Evolutionary conservation across 371 early-diverging fungal genomes (phyloP).

Genomic region (Apophysomyces elegans): DNA sequence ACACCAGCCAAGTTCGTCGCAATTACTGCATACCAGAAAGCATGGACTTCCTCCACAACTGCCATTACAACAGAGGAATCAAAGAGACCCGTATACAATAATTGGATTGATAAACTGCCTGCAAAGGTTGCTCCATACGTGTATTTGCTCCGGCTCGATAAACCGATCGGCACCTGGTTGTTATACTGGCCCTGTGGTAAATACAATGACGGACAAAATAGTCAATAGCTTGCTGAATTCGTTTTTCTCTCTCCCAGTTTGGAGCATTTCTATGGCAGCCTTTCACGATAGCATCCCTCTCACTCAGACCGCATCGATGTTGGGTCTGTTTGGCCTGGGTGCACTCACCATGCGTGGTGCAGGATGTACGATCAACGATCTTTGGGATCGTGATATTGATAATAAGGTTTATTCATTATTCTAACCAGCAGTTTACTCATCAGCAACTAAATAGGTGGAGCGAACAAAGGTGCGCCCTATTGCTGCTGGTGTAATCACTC

Average conservation of each 20-base stretch:
- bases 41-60: neutral
- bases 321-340: conserved; percentile 88
- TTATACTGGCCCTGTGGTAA: conserved; percentile 89
- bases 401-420: conserved; percentile 48
- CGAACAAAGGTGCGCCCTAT: conserved; percentile 87
- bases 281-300: conserved; percentile 57
- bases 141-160: conserved; percentile 82
- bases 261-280: conserved; percentile 85
- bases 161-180: conserved; percentile 92
- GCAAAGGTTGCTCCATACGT: conserved; percentile 69
- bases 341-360: conserved; percentile 96
- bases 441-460: conserved; percentile 61
- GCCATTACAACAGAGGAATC: neutral
- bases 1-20: neutral
- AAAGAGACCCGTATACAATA: conserved; percentile 26
- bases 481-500: conserved; percentile 78
- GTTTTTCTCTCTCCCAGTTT: conserved; percentile 47
- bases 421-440: neutral
- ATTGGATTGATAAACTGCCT: conserved; percentile 50
- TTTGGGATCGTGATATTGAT: conserved; percentile 94
- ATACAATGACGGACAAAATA: neutral
- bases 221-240: neutral
- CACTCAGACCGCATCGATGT: conserved; percentile 60
- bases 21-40: neutral
- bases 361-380: conserved; percentile 96